Conservation (phyloP, 768 basidiomycete species). For the Tricholoma terreum region DNA sequence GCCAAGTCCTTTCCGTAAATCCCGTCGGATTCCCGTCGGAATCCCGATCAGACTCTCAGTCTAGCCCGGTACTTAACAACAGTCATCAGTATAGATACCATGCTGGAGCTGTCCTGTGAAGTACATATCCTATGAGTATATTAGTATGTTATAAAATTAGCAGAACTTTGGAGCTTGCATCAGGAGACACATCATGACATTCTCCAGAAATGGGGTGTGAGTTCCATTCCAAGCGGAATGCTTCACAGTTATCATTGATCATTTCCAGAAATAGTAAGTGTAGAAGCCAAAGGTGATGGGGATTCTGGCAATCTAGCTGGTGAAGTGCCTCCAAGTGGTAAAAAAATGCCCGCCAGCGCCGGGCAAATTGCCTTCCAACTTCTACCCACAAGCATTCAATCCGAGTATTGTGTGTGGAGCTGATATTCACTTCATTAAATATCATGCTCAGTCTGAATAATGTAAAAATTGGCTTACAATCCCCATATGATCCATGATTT, state of each 20-base stretch:
- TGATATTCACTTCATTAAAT: slow-evolving; percentile 3
- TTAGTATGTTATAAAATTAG: too few relatives aligned
- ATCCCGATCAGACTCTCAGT: too few relatives aligned
- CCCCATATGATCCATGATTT: slow-evolving; percentile 33
- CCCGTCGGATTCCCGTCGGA: too few relatives aligned
- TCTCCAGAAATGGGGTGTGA: slow-evolving; percentile 30
- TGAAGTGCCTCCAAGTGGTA: slow-evolving; percentile 30
- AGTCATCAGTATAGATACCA: slow-evolving; percentile 5
- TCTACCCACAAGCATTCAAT: slow-evolving; percentile 48
- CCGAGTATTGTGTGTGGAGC: slow-evolving; percentile 38
- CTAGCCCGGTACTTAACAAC: too few relatives aligned
- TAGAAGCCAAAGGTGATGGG: slow-evolving; percentile 41
- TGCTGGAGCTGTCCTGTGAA: slow-evolving; percentile 1
- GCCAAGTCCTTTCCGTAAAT: too few relatives aligned
- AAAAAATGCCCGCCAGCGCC: slow-evolving; percentile 43
- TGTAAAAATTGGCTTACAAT: slow-evolving; percentile 10
- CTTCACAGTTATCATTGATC: slow-evolving; percentile 34
- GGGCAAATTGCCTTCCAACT: slow-evolving; percentile 36
- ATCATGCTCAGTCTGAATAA: too few relatives aligned
- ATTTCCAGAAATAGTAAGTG: slow-evolving; percentile 36
- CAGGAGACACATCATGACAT: slow-evolving; percentile 21
- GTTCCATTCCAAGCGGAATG: slow-evolving; percentile 38
- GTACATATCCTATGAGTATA: slow-evolving; percentile 10
- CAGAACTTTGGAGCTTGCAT: too few relatives aligned
- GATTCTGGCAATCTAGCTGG: slow-evolving; percentile 25